Percentiles rank a stretch among this genome's conserved stretches.
Evolutionary conservation across 352 stramenopile genomes (phyloP).

Genomic region (Pythium phragmitis): DNA sequence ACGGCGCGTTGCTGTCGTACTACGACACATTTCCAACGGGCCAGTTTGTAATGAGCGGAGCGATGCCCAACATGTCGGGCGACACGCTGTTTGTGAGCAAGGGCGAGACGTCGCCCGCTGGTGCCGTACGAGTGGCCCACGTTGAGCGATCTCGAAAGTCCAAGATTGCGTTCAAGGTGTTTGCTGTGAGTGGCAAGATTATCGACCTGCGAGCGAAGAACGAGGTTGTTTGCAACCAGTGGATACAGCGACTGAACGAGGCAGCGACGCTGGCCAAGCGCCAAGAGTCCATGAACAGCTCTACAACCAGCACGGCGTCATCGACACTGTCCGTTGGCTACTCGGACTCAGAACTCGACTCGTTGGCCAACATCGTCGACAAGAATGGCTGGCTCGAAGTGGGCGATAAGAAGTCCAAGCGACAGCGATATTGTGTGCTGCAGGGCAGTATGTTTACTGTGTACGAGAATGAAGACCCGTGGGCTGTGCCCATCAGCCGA

Average conservation of each 20-base stretch:
- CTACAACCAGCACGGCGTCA: conserved; percentile 68
- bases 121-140: conserved; percentile 72
- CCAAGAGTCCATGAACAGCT: conserved; percentile 73
- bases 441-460: conserved; percentile 83
- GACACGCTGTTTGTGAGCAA: conserved; percentile 74
- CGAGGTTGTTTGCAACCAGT: conserved; percentile 66
- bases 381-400: conserved; percentile 81
- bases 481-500: conserved; percentile 71
- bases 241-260: conserved; percentile 72
- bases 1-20: conserved; percentile 74
- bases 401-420: conserved; percentile 74
- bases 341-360: conserved; percentile 70
- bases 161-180: conserved; percentile 84
- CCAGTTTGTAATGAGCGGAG: conserved; percentile 67
- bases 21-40: conserved; percentile 84
- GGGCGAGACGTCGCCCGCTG: conserved; percentile 63
- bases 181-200: conserved; percentile 79
- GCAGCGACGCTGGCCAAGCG: conserved; percentile 67
- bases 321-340: conserved; percentile 63
- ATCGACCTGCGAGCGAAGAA: conserved; percentile 83
- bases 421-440: conserved; percentile 70
- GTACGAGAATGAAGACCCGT: conserved; percentile 80
- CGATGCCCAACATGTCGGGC: conserved; percentile 52
- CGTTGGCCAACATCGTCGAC: conserved; percentile 72
- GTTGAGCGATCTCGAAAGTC: conserved; percentile 74